A percentile compares a stretch with the other conserved stretches of the same genome.
Evolutionary conservation across 495 filamentous ascomycete genomes (phyloP).

Genomic region (Penicillium samsonianum): DNA sequence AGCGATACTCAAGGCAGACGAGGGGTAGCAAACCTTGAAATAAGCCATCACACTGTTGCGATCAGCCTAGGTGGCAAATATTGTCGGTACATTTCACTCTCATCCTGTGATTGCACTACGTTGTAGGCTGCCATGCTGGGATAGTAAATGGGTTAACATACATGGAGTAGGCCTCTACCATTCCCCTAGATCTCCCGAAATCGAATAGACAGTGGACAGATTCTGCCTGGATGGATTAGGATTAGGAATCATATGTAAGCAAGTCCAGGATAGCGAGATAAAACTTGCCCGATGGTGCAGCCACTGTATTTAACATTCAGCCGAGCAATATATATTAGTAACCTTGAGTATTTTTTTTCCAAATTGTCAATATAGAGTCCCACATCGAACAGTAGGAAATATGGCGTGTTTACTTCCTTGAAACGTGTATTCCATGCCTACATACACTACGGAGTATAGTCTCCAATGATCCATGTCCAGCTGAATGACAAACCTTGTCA

Average conservation of each 20-base stretch:
- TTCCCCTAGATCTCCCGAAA: neutral
- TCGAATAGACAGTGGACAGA: neutral
- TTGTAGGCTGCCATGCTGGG: neutral
- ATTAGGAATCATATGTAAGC: neutral
- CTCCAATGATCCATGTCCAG: conserved; percentile 16
- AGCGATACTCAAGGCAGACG: neutral
- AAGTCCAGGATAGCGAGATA: neutral
- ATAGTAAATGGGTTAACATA: no score
- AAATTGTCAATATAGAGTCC: neutral
- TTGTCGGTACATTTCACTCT: neutral
- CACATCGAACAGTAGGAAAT: neutral
- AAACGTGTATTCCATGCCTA: conserved; percentile 10
- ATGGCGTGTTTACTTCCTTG: neutral
- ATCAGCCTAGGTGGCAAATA: conserved; percentile 2
- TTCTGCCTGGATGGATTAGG: neutral
- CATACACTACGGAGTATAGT: neutral
- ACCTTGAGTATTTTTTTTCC: neutral
- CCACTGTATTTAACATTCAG: neutral
- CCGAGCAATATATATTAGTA: neutral
- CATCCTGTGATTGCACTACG: neutral
- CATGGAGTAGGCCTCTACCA: neutral
- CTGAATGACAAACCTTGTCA: conserved; percentile 15
- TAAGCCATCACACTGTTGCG: neutral
- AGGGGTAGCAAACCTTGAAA: neutral
- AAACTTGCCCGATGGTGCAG: neutral